Evolutionary conservation across 1,284 basidiomycete genomes (phyloP).

Genomic region (Sporisorium exsertum): DNA sequence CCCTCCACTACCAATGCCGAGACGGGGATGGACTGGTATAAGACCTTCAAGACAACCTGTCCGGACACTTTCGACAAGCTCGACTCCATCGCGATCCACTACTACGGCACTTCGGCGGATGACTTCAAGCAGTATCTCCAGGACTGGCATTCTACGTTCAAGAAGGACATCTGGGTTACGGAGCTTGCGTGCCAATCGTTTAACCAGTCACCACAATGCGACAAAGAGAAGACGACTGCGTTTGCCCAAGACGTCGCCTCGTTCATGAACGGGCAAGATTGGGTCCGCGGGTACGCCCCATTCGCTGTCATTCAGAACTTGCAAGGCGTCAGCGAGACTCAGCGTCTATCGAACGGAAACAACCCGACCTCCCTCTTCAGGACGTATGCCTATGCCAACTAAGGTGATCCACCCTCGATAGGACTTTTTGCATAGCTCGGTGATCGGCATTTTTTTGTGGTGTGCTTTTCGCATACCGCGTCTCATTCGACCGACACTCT

Average conservation of each 20-base stretch:
- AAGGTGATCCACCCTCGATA: neutral
- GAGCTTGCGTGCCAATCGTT: conserved; percentile 64
- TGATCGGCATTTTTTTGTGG: neutral
- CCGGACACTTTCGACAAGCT: conserved; percentile 52
- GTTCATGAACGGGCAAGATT: conserved; percentile 61
- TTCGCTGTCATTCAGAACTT: conserved; percentile 61
- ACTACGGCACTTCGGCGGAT: conserved; percentile 53
- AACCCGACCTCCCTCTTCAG: conserved; percentile 50
- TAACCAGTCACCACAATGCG: conserved; percentile 67
- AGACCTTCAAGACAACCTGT: conserved; percentile 49
- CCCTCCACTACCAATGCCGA: conserved; percentile 56
- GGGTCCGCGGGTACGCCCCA: conserved; percentile 56
- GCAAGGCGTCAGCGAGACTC: conserved; percentile 53
- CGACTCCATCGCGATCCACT: conserved; percentile 63
- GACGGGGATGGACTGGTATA: conserved; percentile 52
- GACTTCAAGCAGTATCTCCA: conserved; percentile 57
- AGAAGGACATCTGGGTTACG: conserved; percentile 63
- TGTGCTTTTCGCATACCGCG: neutral
- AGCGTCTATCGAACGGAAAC: conserved; percentile 45
- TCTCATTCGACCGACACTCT: neutral
- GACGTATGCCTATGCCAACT: conserved; percentile 33
- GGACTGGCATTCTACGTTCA: conserved; percentile 48
- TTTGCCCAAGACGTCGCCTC: conserved; percentile 70
- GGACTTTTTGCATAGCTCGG: conserved; percentile 1
- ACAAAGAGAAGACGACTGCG: conserved; percentile 69